Base-by-base conservation (phyloP, 1,284 basidiomycete species). In the Sporisorium sorghi region DNA sequence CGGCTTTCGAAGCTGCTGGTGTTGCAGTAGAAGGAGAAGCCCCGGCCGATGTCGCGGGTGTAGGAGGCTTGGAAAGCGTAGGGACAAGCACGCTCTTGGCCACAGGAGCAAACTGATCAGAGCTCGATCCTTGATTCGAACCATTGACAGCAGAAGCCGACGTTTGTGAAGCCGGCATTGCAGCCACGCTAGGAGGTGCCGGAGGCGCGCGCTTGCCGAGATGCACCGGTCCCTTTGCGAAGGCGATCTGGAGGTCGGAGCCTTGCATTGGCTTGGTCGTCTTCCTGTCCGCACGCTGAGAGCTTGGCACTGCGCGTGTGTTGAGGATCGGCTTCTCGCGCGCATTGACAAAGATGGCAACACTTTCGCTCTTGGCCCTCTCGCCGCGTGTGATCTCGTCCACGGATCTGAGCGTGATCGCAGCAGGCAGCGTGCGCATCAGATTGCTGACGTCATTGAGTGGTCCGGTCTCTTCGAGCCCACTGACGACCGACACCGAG, bases 201-300 rank as follows among this genome's bases (percentile, higher is more conserved):
- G 43, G 50, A 59, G 55, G 58, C 24, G 43, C 44, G 11, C 72
- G 72, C 46, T 68, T 68, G 47, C 63, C 62, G 8, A 79, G 53
- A 7, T 73, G 58, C 30, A 80, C 71, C 5, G 78, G 77, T 12
- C 77, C 78, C 58, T 76, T 77, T 12, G 78, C 77, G 42, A 80
- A 78, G 2, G 76, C 75, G 24, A 80, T 79, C 50, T 80, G 72
- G 15, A 79, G 69, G 35, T 79, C 75, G 1, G 68, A 69, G 3
- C 54, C 54, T 21, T 79, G 58, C 58, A 72, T 58, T 12, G 70
- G 52, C 43, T 67, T 69, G 17, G 66, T 69, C 14, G 43, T 40
- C 54, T 71, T 69, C 35, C 59, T 56, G 28, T 43, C 39, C 23
- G 42, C 32, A 10, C 49, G 49, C 47, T 71, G 55, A 2, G 55